A percentile compares a stretch with the other conserved stretches of the same genome.
Evolutionary conservation across 169 alveolate genomes (phyloP).

Genomic region (Plasmodium billcollinsi): DNA sequence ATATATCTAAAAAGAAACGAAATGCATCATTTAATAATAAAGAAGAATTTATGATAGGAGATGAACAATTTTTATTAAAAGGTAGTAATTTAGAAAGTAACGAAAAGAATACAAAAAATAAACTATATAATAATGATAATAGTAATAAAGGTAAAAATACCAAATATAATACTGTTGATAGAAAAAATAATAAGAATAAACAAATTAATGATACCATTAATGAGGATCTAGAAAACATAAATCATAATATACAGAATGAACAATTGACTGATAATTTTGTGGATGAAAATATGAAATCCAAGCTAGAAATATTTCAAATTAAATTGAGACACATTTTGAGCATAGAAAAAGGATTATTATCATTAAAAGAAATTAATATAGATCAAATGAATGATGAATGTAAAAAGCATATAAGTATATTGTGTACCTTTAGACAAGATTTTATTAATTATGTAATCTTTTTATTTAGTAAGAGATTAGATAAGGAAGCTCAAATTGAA

Average conservation of each 20-base stretch:
- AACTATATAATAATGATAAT: background rate
- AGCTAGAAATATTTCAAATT: slow-evolving; percentile 5
- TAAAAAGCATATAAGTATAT: slow-evolving; percentile 21
- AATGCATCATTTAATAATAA: no score
- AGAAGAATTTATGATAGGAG: no score
- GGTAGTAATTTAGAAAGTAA: background rate
- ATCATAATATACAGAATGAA: background rate
- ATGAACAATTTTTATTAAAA: background rate
- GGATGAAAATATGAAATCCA: background rate
- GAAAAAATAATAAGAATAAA: background rate
- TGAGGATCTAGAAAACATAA: background rate
- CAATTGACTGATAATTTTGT: background rate
- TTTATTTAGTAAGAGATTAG: slow-evolving; percentile 20
- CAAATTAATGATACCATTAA: background rate
- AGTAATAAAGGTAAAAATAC: background rate
- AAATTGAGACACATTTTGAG: slow-evolving; percentile 17
- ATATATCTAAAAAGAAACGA: no score
- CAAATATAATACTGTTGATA: background rate
- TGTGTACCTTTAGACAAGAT: slow-evolving; percentile 35
- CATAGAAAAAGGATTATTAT: slow-evolving; percentile 24
- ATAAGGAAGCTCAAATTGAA: background rate
- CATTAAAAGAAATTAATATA: slow-evolving; percentile 20
- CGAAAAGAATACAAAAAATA: background rate
- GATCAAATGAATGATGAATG: slow-evolving; percentile 43
- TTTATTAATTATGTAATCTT: slow-evolving; percentile 44